These are phyloP conservation scores for Rhizoclosmatium sp. DNA, from an alignment of 192 early-diverging fungal genomes.

Conservation along the genomic window DNA sequence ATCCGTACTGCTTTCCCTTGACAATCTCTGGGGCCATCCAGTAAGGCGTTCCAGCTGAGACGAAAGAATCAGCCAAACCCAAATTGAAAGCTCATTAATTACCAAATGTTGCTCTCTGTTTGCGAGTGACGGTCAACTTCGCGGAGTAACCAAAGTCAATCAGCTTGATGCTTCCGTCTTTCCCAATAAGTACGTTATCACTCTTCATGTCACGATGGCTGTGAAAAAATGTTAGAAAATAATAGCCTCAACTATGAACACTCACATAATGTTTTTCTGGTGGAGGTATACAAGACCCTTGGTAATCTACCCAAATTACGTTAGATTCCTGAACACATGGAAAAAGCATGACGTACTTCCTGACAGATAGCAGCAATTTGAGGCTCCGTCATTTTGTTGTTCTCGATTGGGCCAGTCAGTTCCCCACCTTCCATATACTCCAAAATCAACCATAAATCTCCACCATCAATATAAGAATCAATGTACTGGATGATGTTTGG, in stretches of 20 bases:
- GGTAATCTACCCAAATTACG: conserved; percentile 61
- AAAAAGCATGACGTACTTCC: conserved; percentile 18
- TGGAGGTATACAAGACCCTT: conserved; percentile 85
- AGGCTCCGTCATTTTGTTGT: conserved; percentile 67
- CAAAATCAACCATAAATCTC: conserved; percentile 91
- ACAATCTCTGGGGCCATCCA: conserved; percentile 99
- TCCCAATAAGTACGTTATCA: conserved; percentile 68
- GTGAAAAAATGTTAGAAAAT: neutral
- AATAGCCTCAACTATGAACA: too few species aligned
- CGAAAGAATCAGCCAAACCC: conserved; percentile 38
- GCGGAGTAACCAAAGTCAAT: conserved; percentile 73
- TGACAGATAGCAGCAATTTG: conserved; percentile 50
- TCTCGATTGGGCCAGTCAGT: conserved; percentile 87
- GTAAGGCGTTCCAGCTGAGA: conserved; percentile 79
- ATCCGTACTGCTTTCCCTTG: conserved; percentile 84
- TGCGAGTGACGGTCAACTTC: conserved; percentile 65
- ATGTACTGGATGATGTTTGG: conserved; percentile 91
- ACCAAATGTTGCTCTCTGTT: conserved; percentile 90
- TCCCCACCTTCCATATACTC: conserved; percentile 96
- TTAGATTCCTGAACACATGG: neutral
- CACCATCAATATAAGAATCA: conserved; percentile 81
- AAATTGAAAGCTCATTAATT: conserved; percentile 45
- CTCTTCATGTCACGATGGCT: conserved; percentile 88
- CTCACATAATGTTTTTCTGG: conserved; percentile 73
- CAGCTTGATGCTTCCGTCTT: conserved; percentile 42